Evolutionary conservation across 805 yeast species (phyloP).

Genomic region (Saturnispora mendoncae): DNA sequence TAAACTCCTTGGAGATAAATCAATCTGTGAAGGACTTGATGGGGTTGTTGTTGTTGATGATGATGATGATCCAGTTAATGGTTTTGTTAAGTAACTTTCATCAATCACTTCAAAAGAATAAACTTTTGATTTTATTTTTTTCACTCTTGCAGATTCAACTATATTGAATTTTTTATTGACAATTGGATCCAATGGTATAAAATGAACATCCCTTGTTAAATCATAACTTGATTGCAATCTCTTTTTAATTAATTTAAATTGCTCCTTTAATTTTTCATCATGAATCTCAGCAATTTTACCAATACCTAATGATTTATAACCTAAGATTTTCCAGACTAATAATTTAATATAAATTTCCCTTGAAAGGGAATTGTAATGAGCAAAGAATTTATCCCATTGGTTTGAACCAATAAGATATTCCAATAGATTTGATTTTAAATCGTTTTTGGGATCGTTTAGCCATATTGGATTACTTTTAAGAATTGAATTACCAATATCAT

Average conservation of each 20-base stretch:
- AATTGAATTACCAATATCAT: conserved; percentile 1
- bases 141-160: conserved; percentile 10
- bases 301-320: conserved; percentile 17
- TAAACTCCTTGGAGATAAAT: conserved; percentile 4
- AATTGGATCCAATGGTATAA: conserved; percentile 30
- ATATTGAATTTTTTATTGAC: conserved; percentile 44
- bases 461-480: conserved; percentile 23
- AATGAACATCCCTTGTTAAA: conserved; percentile 13
- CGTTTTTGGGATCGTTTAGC: conserved; percentile 29
- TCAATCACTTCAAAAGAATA: conserved; percentile 60
- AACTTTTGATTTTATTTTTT: conserved; percentile 35
- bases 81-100: conserved; percentile 45
- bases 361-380: conserved; percentile 75
- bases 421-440: conserved; percentile 41
- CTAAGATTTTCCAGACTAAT: conserved; percentile 55
- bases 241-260: conserved; percentile 21
- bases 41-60: background rate
- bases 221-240: conserved; percentile 27
- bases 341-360: conserved; percentile 61
- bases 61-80: conserved; percentile 1
- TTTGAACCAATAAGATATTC: conserved; percentile 43
- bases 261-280: conserved; percentile 15
- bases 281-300: conserved; percentile 2
- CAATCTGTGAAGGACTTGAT: conserved; percentile 8
- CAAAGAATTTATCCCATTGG: conserved; percentile 50